Conservation (phyloP, 225 moss, liverwort and hornwort species). For the Marchantia paleacea region DNA sequence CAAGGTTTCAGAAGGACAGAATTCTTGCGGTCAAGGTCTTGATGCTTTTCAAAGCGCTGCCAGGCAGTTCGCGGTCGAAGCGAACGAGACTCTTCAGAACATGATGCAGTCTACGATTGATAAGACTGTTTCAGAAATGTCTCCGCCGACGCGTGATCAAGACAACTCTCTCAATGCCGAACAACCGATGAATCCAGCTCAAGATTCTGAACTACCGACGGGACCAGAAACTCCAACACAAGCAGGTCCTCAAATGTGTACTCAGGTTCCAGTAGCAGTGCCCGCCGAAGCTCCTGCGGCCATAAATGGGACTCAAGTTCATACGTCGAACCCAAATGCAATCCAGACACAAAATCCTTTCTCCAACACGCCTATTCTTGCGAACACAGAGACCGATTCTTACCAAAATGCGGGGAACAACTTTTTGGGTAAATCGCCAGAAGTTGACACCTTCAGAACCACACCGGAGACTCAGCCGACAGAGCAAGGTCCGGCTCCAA, state of each 20-base stretch:
- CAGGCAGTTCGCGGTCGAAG: background rate
- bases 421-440: background rate
- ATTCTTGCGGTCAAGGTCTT: too few species aligned
- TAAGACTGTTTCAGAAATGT: background rate
- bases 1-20: too few species aligned
- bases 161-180: background rate
- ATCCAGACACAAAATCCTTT: background rate
- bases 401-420: background rate
- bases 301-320: background rate
- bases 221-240: background rate
- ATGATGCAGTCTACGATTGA: background rate
- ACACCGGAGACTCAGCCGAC: background rate
- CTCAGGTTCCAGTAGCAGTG: background rate
- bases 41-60: background rate
- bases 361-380: background rate
- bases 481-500: conserved; percentile 2
- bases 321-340: background rate
- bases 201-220: background rate
- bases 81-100: background rate
- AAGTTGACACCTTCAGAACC: background rate
- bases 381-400: background rate
- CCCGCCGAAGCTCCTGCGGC: background rate
- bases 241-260: background rate
- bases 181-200: background rate
- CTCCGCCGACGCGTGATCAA: background rate